Evolutionary conservation across 495 filamentous ascomycete species (phyloP).

Genomic region (Lasiosphaeris hirsuta): DNA sequence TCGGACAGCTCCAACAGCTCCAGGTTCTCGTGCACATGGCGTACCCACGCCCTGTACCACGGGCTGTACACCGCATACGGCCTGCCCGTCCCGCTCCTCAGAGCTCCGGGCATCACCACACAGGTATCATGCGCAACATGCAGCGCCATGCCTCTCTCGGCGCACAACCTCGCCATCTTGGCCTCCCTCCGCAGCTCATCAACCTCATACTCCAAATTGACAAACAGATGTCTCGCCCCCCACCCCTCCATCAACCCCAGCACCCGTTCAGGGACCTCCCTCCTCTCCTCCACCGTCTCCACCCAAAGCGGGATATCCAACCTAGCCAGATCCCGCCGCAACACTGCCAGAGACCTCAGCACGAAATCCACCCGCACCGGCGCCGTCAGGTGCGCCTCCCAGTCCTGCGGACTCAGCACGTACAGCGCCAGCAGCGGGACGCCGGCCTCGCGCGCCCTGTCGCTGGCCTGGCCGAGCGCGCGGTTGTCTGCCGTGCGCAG

Average conservation of each 20-base stretch:
- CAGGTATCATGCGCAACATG: slow-evolving; percentile 74
- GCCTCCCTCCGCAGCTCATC: slow-evolving; percentile 75
- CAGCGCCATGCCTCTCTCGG: slow-evolving; percentile 60
- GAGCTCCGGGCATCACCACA: slow-evolving; percentile 68
- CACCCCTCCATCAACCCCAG: slow-evolving; percentile 66
- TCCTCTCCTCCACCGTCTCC: slow-evolving; percentile 65
- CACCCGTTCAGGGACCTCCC: slow-evolving; percentile 59
- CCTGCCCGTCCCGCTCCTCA: slow-evolving; percentile 61
- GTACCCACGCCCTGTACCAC: slow-evolving; percentile 76
- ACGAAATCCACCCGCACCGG: slow-evolving; percentile 77
- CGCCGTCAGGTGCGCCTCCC: slow-evolving; percentile 73
- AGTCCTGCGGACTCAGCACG: slow-evolving; percentile 81
- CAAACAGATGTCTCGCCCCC: slow-evolving; percentile 69
- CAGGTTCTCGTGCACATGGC: slow-evolving; percentile 64
- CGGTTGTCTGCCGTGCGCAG: slow-evolving; percentile 73
- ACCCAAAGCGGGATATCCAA: slow-evolving; percentile 79
- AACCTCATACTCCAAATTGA: slow-evolving; percentile 75
- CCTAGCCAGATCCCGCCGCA: slow-evolving; percentile 63
- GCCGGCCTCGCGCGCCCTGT: slow-evolving; percentile 59
- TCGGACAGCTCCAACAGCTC: slow-evolving; percentile 60
- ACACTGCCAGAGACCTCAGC: slow-evolving; percentile 59
- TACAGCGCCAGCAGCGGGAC: slow-evolving; percentile 74
- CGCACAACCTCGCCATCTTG: slow-evolving; percentile 55
- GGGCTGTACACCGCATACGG: slow-evolving; percentile 85
- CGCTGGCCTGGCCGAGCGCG: slow-evolving; percentile 62